Evolutionary conservation across 2,329 filamentous ascomycete species (phyloP).

Genomic region (Metarhizium guizhouense): DNA sequence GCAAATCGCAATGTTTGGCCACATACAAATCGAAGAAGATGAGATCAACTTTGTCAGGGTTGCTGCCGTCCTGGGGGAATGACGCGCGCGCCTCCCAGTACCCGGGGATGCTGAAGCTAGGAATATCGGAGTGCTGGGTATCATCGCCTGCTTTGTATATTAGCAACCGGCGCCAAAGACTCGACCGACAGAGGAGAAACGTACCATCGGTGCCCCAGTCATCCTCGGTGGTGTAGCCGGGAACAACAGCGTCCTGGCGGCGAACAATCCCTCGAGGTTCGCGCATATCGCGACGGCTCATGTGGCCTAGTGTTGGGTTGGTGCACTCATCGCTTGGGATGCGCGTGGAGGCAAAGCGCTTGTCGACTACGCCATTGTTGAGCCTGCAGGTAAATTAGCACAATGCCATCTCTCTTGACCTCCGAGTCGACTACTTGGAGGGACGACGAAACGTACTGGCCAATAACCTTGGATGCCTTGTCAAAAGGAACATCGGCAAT

Average conservation of each 20-base stretch:
- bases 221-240: conserved; percentile 46
- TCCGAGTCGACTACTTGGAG: not conserved
- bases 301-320: conserved; percentile 29
- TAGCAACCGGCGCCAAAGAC: not conserved
- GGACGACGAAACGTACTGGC: conserved; percentile 10
- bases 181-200: not conserved
- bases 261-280: conserved; percentile 29
- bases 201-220: conserved; percentile 42
- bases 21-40: conserved; percentile 44
- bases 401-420: not conserved
- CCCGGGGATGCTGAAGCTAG: conserved; percentile 36
- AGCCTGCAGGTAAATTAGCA: conserved; percentile 20
- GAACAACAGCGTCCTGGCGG: conserved; percentile 37
- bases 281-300: conserved; percentile 13
- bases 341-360: conserved; percentile 26
- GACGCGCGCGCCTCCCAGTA: conserved; percentile 41
- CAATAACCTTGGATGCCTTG: conserved; percentile 26
- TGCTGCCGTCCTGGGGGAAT: conserved; percentile 32
- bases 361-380: conserved; percentile 30
- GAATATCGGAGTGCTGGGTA: conserved; percentile 39
- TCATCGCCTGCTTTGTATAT: conserved; percentile 34
- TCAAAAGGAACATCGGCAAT: conserved; percentile 42
- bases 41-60: conserved; percentile 38
- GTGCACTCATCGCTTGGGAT: conserved; percentile 35
- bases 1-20: not conserved